Evolutionary conservation across 2,329 filamentous ascomycete genomes (phyloP).

Genomic region (Pyrenochaeta sp.): DNA sequence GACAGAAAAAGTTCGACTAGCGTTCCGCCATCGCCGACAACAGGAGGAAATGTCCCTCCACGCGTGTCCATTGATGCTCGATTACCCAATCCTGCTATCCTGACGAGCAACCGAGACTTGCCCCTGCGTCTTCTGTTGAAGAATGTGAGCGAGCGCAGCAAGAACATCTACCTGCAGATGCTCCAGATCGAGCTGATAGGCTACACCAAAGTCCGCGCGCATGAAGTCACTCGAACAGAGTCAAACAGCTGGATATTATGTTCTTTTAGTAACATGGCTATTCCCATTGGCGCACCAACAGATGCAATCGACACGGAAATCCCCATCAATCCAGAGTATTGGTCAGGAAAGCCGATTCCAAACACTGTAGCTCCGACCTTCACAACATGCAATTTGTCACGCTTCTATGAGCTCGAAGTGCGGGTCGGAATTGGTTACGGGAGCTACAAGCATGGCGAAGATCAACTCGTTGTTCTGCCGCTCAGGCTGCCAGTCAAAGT

Average conservation of each 20-base stretch:
- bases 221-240: slow-evolving; percentile 75
- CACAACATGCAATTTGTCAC: slow-evolving; percentile 83
- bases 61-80: slow-evolving; percentile 81
- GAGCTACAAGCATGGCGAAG: slow-evolving; percentile 60
- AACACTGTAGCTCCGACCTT: slow-evolving; percentile 90
- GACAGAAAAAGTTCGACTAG: slow-evolving; percentile 45
- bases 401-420: slow-evolving; percentile 84
- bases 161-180: slow-evolving; percentile 76
- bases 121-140: slow-evolving; percentile 82
- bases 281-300: slow-evolving; percentile 68
- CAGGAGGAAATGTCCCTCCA: slow-evolving; percentile 39
- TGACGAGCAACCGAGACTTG: slow-evolving; percentile 87
- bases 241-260: slow-evolving; percentile 77
- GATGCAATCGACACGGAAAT: slow-evolving; percentile 71
- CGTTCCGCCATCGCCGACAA: slow-evolving; percentile 26
- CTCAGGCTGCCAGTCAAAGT: slow-evolving; percentile 81
- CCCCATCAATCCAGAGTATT: slow-evolving; percentile 73
- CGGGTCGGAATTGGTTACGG: slow-evolving; percentile 80
- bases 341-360: slow-evolving; percentile 76
- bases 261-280: slow-evolving; percentile 73
- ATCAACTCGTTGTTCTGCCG: slow-evolving; percentile 80
- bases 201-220: slow-evolving; percentile 79
- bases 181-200: slow-evolving; percentile 84
- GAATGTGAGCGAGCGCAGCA: slow-evolving; percentile 73
- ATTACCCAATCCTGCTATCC: slow-evolving; percentile 82